Conservation (phyloP, 495 filamentous ascomycete species). For the Letharia lupina region DNA sequence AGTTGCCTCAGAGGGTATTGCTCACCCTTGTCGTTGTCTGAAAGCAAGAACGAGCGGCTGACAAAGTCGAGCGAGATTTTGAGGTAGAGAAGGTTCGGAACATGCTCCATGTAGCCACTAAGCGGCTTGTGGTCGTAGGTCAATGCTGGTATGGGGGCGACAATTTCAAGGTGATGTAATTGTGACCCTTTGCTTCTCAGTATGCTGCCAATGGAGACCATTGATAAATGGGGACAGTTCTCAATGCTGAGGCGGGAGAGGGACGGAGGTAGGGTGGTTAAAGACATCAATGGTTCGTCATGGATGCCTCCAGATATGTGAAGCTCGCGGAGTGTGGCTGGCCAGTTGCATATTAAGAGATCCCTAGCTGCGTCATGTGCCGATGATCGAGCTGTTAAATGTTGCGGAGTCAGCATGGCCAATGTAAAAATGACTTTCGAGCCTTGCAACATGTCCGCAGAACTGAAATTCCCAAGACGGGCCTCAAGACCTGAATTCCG, state of each 20-base stretch:
- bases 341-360: not conserved
- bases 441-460: not conserved
- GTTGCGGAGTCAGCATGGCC: not conserved
- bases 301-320: conserved; percentile 15
- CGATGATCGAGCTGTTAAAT: conserved; percentile 35
- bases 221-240: conserved; percentile 15
- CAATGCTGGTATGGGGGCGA: conserved; percentile 3
- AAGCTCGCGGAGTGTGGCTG: conserved; percentile 12
- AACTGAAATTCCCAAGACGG: not conserved
- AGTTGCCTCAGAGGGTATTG: not conserved
- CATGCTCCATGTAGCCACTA: not conserved
- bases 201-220: conserved; percentile 4
- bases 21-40: not conserved
- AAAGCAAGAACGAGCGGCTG: not conserved
- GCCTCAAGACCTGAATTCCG: not conserved
- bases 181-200: conserved; percentile 1
- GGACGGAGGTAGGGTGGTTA: not conserved
- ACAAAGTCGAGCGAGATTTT: conserved; percentile 13
- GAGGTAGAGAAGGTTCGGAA: conserved; percentile 10
- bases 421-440: not conserved
- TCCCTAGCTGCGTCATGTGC: conserved; percentile 9
- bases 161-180: conserved; percentile 1
- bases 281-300: not conserved
- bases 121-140: not conserved
- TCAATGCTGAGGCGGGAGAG: conserved; percentile 14